Percentiles rank a stretch among this genome's conserved stretches.
Conservation (phyloP, 805 yeast genomes). For the Candida qinlingensis region DNA sequence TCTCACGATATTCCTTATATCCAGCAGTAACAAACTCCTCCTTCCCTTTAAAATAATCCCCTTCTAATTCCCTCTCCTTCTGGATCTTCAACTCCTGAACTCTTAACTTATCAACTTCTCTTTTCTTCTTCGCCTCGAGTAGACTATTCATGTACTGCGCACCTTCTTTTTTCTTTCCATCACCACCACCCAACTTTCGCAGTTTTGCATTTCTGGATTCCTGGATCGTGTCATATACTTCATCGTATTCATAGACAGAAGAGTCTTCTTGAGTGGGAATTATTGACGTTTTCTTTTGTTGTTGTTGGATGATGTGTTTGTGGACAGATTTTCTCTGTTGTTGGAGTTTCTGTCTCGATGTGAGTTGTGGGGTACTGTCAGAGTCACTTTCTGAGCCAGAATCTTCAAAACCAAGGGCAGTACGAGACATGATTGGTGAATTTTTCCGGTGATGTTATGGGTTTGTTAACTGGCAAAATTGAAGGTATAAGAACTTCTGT, state of each 20-base stretch:
- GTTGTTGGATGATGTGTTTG: neutral
- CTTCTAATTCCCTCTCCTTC: conserved; percentile 35
- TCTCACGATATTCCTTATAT: conserved; percentile 32
- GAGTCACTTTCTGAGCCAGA: neutral
- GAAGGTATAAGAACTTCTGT: too few relatives aligned
- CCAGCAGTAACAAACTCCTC: conserved; percentile 45
- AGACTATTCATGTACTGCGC: conserved; percentile 37
- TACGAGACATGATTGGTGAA: neutral
- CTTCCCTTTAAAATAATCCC: conserved; percentile 31
- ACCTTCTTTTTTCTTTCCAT: conserved; percentile 4
- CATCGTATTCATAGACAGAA: conserved; percentile 38
- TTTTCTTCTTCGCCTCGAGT: conserved; percentile 36
- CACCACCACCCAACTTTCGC: neutral
- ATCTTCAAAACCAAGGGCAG: neutral
- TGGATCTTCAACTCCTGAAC: conserved; percentile 34
- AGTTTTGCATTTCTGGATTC: conserved; percentile 12
- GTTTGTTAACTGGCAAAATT: too few relatives aligned
- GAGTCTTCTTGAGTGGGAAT: neutral
- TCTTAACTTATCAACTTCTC: conserved; percentile 42
- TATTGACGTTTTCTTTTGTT: too few relatives aligned
- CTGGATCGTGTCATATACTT: conserved; percentile 38
- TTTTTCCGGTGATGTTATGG: too few relatives aligned
- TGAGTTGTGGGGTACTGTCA: neutral
- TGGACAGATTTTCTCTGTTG: neutral
- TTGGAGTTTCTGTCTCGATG: neutral